Conservation (phyloP, 768 basidiomycete genomes). For the Mycena leptocephala region DNA sequence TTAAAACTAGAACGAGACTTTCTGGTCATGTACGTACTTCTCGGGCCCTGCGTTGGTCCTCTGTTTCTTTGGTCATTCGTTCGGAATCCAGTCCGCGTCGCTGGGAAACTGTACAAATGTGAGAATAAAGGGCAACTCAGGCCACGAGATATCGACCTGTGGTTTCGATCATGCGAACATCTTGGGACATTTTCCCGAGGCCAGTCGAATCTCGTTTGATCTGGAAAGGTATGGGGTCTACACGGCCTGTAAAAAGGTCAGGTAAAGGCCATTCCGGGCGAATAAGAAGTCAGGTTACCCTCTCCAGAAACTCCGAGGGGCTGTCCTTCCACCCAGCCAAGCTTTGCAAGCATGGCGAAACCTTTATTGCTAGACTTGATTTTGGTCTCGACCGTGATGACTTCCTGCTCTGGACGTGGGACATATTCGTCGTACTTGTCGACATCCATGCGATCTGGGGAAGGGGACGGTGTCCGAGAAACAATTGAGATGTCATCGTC, state of each 20-base stretch:
- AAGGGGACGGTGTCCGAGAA: constrained; percentile 86
- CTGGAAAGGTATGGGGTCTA: constrained; percentile 88
- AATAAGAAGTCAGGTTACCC: constrained; percentile 58
- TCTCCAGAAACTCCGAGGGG: constrained; percentile 84
- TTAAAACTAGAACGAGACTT: neutral
- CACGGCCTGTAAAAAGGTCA: constrained; percentile 69
- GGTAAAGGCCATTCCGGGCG: neutral
- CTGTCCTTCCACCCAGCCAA: constrained; percentile 89
- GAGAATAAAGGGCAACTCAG: neutral
- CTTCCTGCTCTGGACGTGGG: constrained; percentile 67
- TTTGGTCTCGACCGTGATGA: constrained; percentile 87
- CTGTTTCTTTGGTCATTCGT: constrained; percentile 84
- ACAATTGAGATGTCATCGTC: constrained; percentile 83
- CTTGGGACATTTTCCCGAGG: constrained; percentile 84
- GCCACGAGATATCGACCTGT: constrained; percentile 52
- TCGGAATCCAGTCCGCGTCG: constrained; percentile 88
- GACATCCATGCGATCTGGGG: constrained; percentile 68
- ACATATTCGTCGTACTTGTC: constrained; percentile 81
- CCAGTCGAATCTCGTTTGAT: constrained; percentile 86
- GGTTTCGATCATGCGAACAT: constrained; percentile 88
- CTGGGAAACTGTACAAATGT: constrained; percentile 68
- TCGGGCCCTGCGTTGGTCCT: constrained; percentile 80
- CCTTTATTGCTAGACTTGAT: constrained; percentile 87
- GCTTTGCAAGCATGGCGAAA: constrained; percentile 83
- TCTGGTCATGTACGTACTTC: constrained; percentile 64